Evolutionary conservation across 1,284 basidiomycete species (phyloP), one percentile per base, ranked within the genome.

Genomic region (Inonotus hispidus): DNA sequence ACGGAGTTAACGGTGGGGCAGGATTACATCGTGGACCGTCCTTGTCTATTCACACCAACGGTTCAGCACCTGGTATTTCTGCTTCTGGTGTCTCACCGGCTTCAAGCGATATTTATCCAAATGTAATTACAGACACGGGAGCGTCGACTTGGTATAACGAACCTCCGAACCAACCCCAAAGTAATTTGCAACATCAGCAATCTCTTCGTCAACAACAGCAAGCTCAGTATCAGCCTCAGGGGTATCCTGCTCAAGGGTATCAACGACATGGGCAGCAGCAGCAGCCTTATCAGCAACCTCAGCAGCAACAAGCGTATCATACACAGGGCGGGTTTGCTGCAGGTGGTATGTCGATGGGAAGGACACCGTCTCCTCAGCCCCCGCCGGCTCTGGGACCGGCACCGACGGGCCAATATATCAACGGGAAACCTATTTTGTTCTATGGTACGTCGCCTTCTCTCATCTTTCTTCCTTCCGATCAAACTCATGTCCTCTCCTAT

Each of bases 401-500:
- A 7, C 83, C 85, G 8, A 87, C 87, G 1, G 83, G 85, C 0
- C 82, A 88, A 67, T 86, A 84, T 60, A 91, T 88, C 60, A 84
- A 87, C 56, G 93, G 93, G 0, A 79, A 82, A 49, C 83, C 84
- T 1, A 87, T 95, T 46, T 68, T 93, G 67, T 95, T 95, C 74
- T 94, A 94, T 68, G 90, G 90, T 90, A 62, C 61, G 75, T 70
- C 50, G 35, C 19, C 43, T 27, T 69, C 38, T 64, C n/a, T 45
- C 59, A 53, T 59, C 23, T 62, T 43, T 37, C 57, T 52, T n/a
- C 41, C 55, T 19, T 45, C 43, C 23, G 25, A 14, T 25, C 21
- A 21, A 49, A 13, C 46, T 49, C 8, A 23, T 23, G 8, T 43
- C 16, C 41, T 1, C 5, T n/a, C 19, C 19, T 43, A 6, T 43